Percentiles rank a stretch among this genome's conserved stretches.
Evolutionary conservation across 352 stramenopile species (phyloP).

Genomic region (Peronospora farinosa): DNA sequence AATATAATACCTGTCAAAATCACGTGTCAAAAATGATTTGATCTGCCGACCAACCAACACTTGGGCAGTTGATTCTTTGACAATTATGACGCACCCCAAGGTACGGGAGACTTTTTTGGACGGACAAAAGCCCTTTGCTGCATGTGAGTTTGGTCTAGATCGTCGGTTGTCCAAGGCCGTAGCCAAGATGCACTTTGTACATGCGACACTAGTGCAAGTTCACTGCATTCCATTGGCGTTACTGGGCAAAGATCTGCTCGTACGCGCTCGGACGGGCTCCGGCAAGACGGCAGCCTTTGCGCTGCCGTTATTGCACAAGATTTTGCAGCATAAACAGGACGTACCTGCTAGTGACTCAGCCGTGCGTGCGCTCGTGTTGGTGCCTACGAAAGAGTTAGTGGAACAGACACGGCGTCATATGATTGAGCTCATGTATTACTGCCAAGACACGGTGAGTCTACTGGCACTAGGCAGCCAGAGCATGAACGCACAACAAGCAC

Average conservation of each 20-base stretch:
- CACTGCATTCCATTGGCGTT: conserved; percentile 91
- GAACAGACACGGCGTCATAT: conserved; percentile 91
- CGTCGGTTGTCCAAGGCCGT: conserved; percentile 88
- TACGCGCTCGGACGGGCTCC: conserved; percentile 88
- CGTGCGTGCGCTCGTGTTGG: conserved; percentile 90
- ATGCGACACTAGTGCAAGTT: conserved; percentile 92
- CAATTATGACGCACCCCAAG: conserved; percentile 26
- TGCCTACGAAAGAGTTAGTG: conserved; percentile 96
- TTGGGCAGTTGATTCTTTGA: conserved; percentile 2
- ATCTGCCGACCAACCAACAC: conserved; percentile 25
- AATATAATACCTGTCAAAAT: not conserved
- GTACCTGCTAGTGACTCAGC: conserved; percentile 31
- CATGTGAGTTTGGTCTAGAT: conserved; percentile 88
- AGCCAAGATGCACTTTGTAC: conserved; percentile 89
- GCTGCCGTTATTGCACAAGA: conserved; percentile 89
- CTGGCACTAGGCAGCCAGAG: conserved; percentile 87
- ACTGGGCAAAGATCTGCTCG: conserved; percentile 90
- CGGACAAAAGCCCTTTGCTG: conserved; percentile 67
- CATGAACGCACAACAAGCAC: conserved; percentile 84
- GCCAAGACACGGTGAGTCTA: conserved; percentile 89
- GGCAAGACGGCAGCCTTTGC: conserved; percentile 93
- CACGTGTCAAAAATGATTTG: not conserved
- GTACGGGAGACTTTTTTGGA: conserved; percentile 75
- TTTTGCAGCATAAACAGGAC: conserved; percentile 80
- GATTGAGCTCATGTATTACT: conserved; percentile 95